A percentile compares a stretch with the other conserved stretches of the same genome.
These are phyloP conservation scores for Puya raimondii DNA, from an alignment of 176 grass and related monocot genomes.

Conservation along the genomic window DNA sequence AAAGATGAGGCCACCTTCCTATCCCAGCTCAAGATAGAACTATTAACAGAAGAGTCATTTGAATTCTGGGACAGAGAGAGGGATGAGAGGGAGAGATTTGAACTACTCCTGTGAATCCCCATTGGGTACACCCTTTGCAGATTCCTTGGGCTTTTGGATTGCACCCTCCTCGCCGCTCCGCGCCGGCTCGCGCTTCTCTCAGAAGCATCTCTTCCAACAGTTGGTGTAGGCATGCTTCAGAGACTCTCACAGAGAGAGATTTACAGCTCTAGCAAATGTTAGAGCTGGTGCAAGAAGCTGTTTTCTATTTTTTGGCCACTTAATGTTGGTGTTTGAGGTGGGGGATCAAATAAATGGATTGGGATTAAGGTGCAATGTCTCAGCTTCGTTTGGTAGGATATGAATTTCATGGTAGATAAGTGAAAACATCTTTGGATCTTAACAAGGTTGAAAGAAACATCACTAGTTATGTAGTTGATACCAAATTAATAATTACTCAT, in stretches of 20 bases:
- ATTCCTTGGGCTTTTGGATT: conserved; percentile 44
- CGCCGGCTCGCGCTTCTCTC: conserved; percentile 38
- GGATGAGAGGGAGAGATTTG: conserved; percentile 72
- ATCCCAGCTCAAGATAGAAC: conserved; percentile 91
- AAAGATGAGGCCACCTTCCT: conserved; percentile 55
- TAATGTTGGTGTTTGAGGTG: conserved; percentile 15
- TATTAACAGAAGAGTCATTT: conserved; percentile 85
- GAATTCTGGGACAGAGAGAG: conserved; percentile 95
- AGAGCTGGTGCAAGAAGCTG: conserved; percentile 16
- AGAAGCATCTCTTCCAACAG: conserved; percentile 49
- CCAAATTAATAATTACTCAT: no score
- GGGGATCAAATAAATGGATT: neutral
- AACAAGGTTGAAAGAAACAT: conserved; percentile 24
- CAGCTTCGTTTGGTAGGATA: conserved; percentile 62
- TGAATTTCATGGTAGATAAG: conserved; percentile 92
- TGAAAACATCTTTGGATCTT: conserved; percentile 69
- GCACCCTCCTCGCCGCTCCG: conserved; percentile 44
- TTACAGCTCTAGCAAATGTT: conserved; percentile 24
- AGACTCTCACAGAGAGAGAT: conserved; percentile 14
- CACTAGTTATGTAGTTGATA: neutral
- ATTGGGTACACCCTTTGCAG: conserved; percentile 61
- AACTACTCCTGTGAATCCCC: conserved; percentile 61
- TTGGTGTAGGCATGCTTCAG: conserved; percentile 36
- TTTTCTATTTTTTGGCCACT: neutral
- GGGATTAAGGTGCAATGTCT: conserved; percentile 50